phyloP scores from a whole-genome alignment of 1,284 basidiomycete species.

The Cutaneotrichosporon dermatis region DNA sequence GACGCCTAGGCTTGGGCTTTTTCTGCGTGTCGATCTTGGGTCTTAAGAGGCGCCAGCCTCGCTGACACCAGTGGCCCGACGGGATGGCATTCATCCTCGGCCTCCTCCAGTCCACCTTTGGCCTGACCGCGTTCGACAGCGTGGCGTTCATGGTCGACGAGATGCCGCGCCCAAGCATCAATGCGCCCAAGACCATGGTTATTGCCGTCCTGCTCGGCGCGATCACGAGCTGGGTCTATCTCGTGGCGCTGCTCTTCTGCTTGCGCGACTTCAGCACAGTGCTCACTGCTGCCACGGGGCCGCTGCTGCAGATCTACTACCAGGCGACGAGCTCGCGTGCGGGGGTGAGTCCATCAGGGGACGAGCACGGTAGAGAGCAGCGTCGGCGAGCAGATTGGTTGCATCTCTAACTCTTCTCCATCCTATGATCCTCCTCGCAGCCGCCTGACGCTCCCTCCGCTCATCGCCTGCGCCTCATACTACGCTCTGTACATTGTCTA shows the following conservation, averaged over 20 bases:
- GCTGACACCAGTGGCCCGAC: slow-evolving; percentile 10
- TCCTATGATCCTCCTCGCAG: no score
- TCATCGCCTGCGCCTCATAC: no score
- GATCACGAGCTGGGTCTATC: slow-evolving; percentile 27
- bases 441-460: no score
- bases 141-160: slow-evolving; percentile 43
- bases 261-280: slow-evolving; percentile 4
- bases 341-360: background rate
- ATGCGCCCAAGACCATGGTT: slow-evolving; percentile 37
- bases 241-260: slow-evolving; percentile 31
- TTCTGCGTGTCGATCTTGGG: no score
- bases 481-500: background rate
- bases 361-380: no score
- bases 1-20: no score
- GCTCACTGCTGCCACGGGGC: background rate
- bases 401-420: no score
- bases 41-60: no score
- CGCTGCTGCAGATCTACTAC: slow-evolving; percentile 12
- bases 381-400: no score
- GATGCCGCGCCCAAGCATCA: slow-evolving; percentile 29
- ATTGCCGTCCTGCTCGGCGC: slow-evolving; percentile 31
- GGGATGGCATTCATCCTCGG: slow-evolving; percentile 44
- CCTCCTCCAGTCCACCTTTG: slow-evolving; percentile 33
- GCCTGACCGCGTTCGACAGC: slow-evolving; percentile 20
- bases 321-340: slow-evolving; percentile 24